These are phyloP conservation scores for Epichloe sibirici DNA, from an alignment of 2,329 filamentous ascomycete species.

Conservation along the genomic window DNA sequence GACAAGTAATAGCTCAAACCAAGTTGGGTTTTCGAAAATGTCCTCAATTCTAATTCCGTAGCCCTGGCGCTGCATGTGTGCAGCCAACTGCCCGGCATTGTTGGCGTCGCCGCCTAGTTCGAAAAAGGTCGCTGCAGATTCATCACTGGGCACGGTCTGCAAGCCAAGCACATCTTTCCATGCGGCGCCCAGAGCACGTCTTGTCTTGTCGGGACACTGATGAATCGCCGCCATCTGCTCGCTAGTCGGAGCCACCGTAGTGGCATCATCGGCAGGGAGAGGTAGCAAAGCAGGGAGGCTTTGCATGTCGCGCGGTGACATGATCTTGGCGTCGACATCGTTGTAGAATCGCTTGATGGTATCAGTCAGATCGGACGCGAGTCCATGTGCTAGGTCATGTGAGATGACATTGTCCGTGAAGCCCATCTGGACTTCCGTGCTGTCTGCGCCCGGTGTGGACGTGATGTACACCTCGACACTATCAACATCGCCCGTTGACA, in stretches of 20 bases:
- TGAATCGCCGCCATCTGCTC: neutral
- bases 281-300: neutral
- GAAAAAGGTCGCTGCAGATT: neutral
- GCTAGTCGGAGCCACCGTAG: neutral
- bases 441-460: neutral
- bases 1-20: neutral
- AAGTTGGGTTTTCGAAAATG: neutral
- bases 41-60: conserved; percentile 1
- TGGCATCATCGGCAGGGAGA: neutral
- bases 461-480: conserved; percentile 3
- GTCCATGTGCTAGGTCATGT: neutral
- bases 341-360: neutral
- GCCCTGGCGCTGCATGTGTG: conserved; percentile 1
- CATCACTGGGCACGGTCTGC: neutral
- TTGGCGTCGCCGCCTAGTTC: neutral
- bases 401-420: conserved; percentile 3
- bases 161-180: neutral
- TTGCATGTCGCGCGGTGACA: neutral
- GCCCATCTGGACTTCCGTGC: neutral
- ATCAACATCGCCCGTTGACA: conserved; percentile 3
- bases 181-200: neutral
- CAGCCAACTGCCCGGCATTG: conserved; percentile 2
- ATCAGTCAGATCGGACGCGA: neutral
- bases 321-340: neutral
- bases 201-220: neutral